phyloP scores from a whole-genome alignment of 2,329 filamentous ascomycete genomes.

The Falciphora oryzae region DNA sequence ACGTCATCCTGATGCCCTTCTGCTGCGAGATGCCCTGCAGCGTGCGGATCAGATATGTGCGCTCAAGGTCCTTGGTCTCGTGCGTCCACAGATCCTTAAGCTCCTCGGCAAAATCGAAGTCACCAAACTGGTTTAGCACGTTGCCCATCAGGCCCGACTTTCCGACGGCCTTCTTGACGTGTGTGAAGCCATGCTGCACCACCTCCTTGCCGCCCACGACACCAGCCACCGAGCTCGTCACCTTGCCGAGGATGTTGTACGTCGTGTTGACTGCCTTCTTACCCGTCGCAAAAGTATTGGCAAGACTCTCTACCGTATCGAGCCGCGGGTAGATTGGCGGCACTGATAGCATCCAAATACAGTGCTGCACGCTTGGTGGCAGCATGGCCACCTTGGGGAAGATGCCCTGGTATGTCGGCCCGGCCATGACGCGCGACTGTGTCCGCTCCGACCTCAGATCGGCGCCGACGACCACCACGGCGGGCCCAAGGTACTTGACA shows the following conservation, averaged over 20 bases:
- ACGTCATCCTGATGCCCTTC: slow-evolving; percentile 94
- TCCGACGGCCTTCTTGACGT: slow-evolving; percentile 93
- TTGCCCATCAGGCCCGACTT: slow-evolving; percentile 95
- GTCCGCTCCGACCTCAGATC: slow-evolving; percentile 91
- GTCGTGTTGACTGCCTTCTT: slow-evolving; percentile 96
- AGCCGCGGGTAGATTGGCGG: slow-evolving; percentile 86
- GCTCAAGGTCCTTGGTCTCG: slow-evolving; percentile 92
- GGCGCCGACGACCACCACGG: slow-evolving; percentile 80
- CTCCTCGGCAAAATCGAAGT: slow-evolving; percentile 91
- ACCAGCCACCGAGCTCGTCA: slow-evolving; percentile 89
- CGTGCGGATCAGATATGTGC: slow-evolving; percentile 93
- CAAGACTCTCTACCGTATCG: slow-evolving; percentile 85
- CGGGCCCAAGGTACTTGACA: slow-evolving; percentile 90
- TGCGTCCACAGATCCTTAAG: slow-evolving; percentile 97
- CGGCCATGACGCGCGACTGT: slow-evolving; percentile 86
- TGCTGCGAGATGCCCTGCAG: slow-evolving; percentile 92
- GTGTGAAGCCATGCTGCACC: slow-evolving; percentile 86
- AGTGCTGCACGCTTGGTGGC: slow-evolving; percentile 91
- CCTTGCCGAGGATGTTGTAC: slow-evolving; percentile 93
- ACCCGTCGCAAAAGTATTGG: slow-evolving; percentile 84
- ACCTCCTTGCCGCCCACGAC: slow-evolving; percentile 93
- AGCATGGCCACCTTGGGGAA: slow-evolving; percentile 93
- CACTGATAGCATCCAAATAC: slow-evolving; percentile 91
- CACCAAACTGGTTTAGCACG: slow-evolving; percentile 91
- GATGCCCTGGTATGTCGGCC: slow-evolving; percentile 92